These are phyloP conservation scores for Aspergillus pseudonomiae DNA, from an alignment of 2,329 filamentous ascomycete species.

Conservation along the genomic window DNA sequence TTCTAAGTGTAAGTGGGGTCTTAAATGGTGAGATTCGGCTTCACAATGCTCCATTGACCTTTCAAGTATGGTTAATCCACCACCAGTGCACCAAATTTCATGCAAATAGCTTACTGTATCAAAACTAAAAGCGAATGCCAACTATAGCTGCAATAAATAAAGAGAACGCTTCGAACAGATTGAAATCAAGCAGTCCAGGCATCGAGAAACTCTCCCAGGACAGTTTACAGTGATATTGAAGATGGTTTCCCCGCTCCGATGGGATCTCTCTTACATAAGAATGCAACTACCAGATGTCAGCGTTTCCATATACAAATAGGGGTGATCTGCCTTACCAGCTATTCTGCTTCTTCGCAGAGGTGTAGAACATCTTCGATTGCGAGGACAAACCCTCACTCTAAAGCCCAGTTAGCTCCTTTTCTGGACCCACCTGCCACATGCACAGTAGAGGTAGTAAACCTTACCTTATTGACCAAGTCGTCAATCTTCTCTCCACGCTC, in stretches of 20 bases:
- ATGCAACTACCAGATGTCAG: conserved; percentile 1
- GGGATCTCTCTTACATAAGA: not conserved
- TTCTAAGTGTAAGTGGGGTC: not conserved
- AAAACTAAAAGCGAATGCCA: conserved; percentile 8
- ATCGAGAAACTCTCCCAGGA: not conserved
- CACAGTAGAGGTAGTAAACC: not conserved
- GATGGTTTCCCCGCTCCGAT: not conserved
- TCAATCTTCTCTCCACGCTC: conserved; percentile 97
- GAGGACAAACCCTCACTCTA: conserved; percentile 81
- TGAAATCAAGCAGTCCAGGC: not conserved
- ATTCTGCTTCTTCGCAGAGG: conserved; percentile 75
- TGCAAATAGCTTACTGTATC: not conserved
- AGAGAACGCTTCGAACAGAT: conserved; percentile 10
- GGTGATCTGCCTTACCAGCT: conserved; percentile 6
- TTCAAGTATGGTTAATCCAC: not conserved
- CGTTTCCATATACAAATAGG: not conserved
- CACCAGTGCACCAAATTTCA: not conserved
- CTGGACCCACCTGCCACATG: not conserved
- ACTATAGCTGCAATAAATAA: conserved; percentile 6
- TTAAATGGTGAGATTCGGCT: not conserved
- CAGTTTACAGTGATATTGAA: not conserved
- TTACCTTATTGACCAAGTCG: conserved; percentile 76
- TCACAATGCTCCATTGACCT: not conserved
- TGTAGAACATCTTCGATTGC: conserved; percentile 98
- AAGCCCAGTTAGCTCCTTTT: not conserved